Base-by-base conservation (phyloP, 108 stramenopile species). In the Skeletonema menzelii region DNA sequence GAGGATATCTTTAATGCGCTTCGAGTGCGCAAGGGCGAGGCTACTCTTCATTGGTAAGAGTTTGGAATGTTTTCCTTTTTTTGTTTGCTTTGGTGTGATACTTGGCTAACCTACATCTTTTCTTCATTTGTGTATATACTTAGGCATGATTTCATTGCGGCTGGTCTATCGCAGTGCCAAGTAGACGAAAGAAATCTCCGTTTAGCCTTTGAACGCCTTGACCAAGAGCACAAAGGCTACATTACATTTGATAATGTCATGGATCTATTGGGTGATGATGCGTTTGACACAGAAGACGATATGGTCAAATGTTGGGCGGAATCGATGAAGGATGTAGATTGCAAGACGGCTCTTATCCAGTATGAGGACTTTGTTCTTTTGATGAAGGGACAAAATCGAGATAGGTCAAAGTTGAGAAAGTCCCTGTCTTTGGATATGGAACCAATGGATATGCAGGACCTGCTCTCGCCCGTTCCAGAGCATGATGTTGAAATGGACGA, bases 1-100 rank as follows among this genome's bases (percentile, higher is more conserved):
- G 87, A 87, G 67, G 93, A 94, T 63, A 94, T 94, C 40, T 94
- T 94, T 85, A 90, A 92, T 73, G 91, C 93, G 1, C 88, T 94
- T 84, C 77, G 93, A 15, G 93, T 94, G 4, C 85, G 88, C 14
- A 94, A 94, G 67, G 76, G 85, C 4, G 93, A 94, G 66, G 87
- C 87, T 0, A 75, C 84, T 10, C 92, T 94, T 72, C 93, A 90
- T 63, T 94, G 89, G 89, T 53, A 24, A 53, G 49, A 53, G 22
- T 53, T 53, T 53, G 49, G 22, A 22, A 10, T 42, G 40, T 42
- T 42, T 42, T 42, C 3, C 4, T 15, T 15, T 32, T 40, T 40
- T 14, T n/a, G n/a, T n/a, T 42, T n/a, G 15, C 40, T 42, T 42
- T n/a, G 15, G 11, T 42, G 15, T 42, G 40, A 42, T 42, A n/a